Base-by-base conservation (phyloP, 2,329 filamentous ascomycete genomes). In the Calonectria crousiana region DNA sequence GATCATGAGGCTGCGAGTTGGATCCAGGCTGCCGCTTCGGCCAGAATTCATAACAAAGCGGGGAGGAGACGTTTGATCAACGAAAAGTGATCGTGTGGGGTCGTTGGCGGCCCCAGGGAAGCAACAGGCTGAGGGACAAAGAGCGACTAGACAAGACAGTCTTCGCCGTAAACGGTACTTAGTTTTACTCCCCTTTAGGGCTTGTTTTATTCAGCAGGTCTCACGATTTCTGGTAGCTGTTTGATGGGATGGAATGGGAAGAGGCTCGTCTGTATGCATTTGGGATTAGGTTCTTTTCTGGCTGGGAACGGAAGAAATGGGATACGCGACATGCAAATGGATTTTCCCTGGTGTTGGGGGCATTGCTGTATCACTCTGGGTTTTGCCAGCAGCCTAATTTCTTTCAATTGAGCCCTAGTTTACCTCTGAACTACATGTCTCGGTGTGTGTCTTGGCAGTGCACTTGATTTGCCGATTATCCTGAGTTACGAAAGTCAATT, bases 311-410 rank as follows among this genome's bases (percentile, higher is more conserved):
- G 74, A 72, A 72, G 73, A 67, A 44, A 76, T 58, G 76, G 77
- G 72, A 72, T 73, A 73, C 74, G 74, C 60, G 69, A 77, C 56
- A 36, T 52, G 60, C 68, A 64, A 64, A 74, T 72, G 75, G 71
- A 73, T 75, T 70, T 78, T 71, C 75, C 74, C 73, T 74, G 78
- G 77, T 79, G 73, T 79, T 79, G 72, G 75, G 73, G 75, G 66
- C 71, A 56, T 72, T 76, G 74, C 74, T 78, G 74, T 76, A 71
- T 52, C 74, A 73, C 73, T 76, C 66, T 62, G 58, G 73, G 62
- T 74, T 74, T 75, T 36, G 69, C 71, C 71, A 67, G 68, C 52
- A 66, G 36, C 49, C 67, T 65, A 67, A 65, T 67, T 64, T 65
- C 44, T 67, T 58, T 72, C 65, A 69, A 72, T 66, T 76, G 64